A percentile compares a stretch with the other conserved stretches of the same genome.
These are phyloP conservation scores for Fraxinus pennsylvanica DNA, from an alignment of 257 asterid genomes.

Conservation along the genomic window DNA sequence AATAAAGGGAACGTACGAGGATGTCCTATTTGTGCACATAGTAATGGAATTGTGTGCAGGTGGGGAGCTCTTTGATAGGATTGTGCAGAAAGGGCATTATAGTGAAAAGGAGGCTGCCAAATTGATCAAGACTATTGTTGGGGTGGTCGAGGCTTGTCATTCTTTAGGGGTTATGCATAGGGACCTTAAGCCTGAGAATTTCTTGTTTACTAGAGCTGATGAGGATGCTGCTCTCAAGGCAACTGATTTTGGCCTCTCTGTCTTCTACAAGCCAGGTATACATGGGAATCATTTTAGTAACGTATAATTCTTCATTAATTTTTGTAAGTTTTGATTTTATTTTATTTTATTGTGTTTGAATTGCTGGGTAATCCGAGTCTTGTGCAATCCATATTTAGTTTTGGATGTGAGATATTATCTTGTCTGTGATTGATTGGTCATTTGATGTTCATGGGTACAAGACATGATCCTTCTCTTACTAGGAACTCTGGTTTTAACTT, in stretches of 20 bases:
- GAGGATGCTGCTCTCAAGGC: conserved; percentile 52
- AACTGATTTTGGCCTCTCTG: conserved; percentile 53
- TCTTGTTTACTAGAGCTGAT: conserved; percentile 39
- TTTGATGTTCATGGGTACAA: not conserved
- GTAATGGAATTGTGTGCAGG: conserved; percentile 52
- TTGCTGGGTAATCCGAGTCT: not conserved
- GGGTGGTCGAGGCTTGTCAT: conserved; percentile 50
- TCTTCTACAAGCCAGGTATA: conserved; percentile 49
- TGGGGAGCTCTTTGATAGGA: conserved; percentile 50
- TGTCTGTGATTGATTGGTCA: not conserved
- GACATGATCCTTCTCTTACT: not conserved
- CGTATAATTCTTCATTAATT: not conserved
- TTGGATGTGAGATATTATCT: not conserved
- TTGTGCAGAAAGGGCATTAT: conserved; percentile 43
- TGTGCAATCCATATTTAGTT: not conserved
- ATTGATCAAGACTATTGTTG: conserved; percentile 42
- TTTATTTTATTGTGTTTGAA: not conserved
- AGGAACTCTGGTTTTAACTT: not conserved
- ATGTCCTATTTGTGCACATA: conserved; percentile 37
- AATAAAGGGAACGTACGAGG: conserved; percentile 44
- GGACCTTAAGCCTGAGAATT: conserved; percentile 51
- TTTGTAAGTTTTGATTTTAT: not conserved
- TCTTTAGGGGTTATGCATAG: conserved; percentile 51
- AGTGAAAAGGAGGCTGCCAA: conserved; percentile 49
- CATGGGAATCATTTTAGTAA: not conserved